Conservation (phyloP, 148 eudicot genomes). For the Suaeda aralocaspica region DNA sequence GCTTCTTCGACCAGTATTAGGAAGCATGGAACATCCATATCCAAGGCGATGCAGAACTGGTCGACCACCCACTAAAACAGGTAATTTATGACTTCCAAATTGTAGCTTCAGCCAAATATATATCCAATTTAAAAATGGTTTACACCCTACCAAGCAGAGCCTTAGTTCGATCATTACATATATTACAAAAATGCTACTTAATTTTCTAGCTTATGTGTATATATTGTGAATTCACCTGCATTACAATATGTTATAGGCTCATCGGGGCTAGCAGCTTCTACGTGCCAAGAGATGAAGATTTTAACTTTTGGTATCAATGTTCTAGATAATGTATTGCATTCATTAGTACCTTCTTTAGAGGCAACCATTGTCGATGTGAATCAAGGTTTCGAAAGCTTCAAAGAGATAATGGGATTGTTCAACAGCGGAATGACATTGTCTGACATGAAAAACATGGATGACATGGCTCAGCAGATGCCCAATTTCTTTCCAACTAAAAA, state of each 20-base stretch:
- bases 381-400: conserved; percentile 27
- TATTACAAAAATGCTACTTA: too few relatives aligned
- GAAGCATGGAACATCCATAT: conserved; percentile 47
- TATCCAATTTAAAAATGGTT: too few relatives aligned
- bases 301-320: conserved; percentile 27
- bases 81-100: too few relatives aligned
- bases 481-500: conserved; percentile 8
- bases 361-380: conserved; percentile 16
- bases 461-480: conserved; percentile 24
- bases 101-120: too few relatives aligned
- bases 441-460: conserved; percentile 13
- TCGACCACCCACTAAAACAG: conserved; percentile 33
- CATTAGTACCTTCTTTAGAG: conserved; percentile 31
- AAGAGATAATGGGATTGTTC: conserved; percentile 24
- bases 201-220: too few relatives aligned
- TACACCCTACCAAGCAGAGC: too few relatives aligned
- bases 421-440: conserved; percentile 22
- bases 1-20: conserved; percentile 39
- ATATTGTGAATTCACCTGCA: not conserved
- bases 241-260: conserved; percentile 19
- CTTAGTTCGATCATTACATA: too few relatives aligned
- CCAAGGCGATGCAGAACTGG: conserved; percentile 69
- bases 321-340: conserved; percentile 23
- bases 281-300: conserved; percentile 46
- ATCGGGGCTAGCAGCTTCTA: conserved; percentile 20